Evolutionary conservation across 176 grass and related monocot species (phyloP), one percentile per base, ranked within the genome.

Genomic region (Oryza glaberrima): DNA sequence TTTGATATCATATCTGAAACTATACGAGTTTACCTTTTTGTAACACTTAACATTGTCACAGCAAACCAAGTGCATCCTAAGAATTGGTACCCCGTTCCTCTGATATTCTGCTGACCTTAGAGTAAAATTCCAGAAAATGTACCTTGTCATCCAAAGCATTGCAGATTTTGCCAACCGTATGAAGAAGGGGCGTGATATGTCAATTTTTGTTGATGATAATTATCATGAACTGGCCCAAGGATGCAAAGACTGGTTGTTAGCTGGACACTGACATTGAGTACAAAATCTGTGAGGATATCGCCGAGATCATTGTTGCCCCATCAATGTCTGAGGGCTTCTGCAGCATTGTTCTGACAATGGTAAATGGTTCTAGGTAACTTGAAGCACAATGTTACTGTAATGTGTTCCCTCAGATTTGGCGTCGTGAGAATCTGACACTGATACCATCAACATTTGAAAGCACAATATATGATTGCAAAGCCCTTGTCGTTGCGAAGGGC

Each of bases 101-200:
- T 98, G 52, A 89, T 98, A 83, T 95, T 98, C 81, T 98, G 96
- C 60, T 93, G 96, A 16, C 96, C 96, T 17, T 98, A 91, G 96
- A 91, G 96, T 34, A 98, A 94, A 78, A 88, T 98, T 72, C 96
- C 96, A 14, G 93, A 98, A 77, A 98, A 98, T 76, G 96, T 98
- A 47, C 96, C 93, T 1, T 98, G 96, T 68, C 96, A 98, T 72
- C 96, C 96, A 23, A 98, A 98, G 79, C 96, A 28, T 98, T 80
- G 96, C 96, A 19, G 96, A 98, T 77, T 98, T 98, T 36, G 96
- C 96, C 16, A 98, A 98, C 43, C 95, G 93, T 86, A 90, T 98
- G 91, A 98, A 98, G 61, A 98, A 98, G 60, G 96, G 96, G 11
- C 93, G 96, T 51, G 96, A 93, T 71, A 95, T 98, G 96, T 98